Evolutionary conservation across 2,329 filamentous ascomycete species (phyloP).

Genomic region (Xylogone sp.): DNA sequence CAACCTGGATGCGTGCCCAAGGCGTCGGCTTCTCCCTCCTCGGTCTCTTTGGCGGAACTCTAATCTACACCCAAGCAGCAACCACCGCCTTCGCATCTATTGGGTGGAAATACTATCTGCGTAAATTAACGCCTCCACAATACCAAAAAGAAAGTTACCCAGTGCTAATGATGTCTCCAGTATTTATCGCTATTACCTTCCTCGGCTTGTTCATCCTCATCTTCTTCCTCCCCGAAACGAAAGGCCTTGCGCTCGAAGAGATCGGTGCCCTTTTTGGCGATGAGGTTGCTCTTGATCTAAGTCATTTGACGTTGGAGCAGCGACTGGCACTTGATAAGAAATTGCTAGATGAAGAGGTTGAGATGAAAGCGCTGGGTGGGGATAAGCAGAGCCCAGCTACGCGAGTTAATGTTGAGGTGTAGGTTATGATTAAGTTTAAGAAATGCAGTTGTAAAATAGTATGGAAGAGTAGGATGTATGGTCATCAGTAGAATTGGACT

Average conservation of each 20-base stretch:
- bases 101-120: constrained; percentile 11
- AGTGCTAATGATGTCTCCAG: not conserved
- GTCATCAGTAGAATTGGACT: no score
- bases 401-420: not conserved
- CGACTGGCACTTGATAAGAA: not conserved
- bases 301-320: not conserved
- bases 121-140: not conserved
- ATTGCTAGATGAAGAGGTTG: not conserved
- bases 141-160: not conserved
- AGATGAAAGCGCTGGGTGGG: not conserved
- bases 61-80: constrained; percentile 7
- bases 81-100: constrained; percentile 2
- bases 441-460: no score
- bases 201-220: not conserved
- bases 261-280: constrained; percentile 2
- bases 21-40: constrained; percentile 26
- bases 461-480: no score
- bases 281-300: not conserved
- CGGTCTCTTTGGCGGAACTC: constrained; percentile 9
- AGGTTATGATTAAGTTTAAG: not conserved
- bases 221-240: constrained; percentile 3
- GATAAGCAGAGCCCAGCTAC: no score
- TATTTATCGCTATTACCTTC: constrained; percentile 1
- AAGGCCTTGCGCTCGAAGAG: constrained; percentile 2
- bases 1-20: constrained; percentile 24